Base-by-base conservation (phyloP, 2,329 filamentous ascomycete genomes). In the Aureobasidium sp. region DNA sequence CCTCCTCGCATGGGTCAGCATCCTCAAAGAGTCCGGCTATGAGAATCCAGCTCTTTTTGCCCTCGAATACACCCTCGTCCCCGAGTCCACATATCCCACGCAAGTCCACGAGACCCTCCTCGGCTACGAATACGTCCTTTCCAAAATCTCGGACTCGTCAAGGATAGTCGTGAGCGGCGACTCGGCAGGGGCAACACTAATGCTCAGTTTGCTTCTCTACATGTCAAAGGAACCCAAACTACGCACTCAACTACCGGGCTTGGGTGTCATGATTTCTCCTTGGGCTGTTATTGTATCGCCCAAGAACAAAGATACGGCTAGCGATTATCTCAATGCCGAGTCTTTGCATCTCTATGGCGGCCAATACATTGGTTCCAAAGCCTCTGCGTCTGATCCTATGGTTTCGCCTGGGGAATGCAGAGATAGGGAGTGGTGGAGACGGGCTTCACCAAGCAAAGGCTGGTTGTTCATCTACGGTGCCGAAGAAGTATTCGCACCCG, bases 1-100 rank as follows among this genome's bases (percentile, higher is more conserved):
- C 67, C 79, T 95, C 2, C 77, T 93, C 60, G 82, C 85, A 9
- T 91, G 87, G 86, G 76, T 89, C 14, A 78, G 80, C 47, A 75
- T 91, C 19, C 78, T 95, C 42, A 79, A 83, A 61, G 75, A 81
- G 57, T 77, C 79, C 19, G 88, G 87, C 1, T 93, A 88, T 71
- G 72, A 76, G 11, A 94, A 92, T 69, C 90, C 90, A 0, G 87
- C 88, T 24, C 81, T 94, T 3, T 91, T 94, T 69, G 85, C 87
- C 0, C 78, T 94, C 5, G 89, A 94, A 63, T 94, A 94, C 71
- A 90, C 87, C 0, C 79, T 95, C 0, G 89, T 91, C 0, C 89
- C 89, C 1, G 87, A 91, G 66, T 81, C 82, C 15, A 80, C 80
- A 12, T 93, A 89, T 68, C 90, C 90, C 1, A 84, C 79, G 2